These are phyloP conservation scores for Umbilicus rupestris DNA, from an alignment of 164 flowering plant species.

Conservation along the genomic window DNA sequence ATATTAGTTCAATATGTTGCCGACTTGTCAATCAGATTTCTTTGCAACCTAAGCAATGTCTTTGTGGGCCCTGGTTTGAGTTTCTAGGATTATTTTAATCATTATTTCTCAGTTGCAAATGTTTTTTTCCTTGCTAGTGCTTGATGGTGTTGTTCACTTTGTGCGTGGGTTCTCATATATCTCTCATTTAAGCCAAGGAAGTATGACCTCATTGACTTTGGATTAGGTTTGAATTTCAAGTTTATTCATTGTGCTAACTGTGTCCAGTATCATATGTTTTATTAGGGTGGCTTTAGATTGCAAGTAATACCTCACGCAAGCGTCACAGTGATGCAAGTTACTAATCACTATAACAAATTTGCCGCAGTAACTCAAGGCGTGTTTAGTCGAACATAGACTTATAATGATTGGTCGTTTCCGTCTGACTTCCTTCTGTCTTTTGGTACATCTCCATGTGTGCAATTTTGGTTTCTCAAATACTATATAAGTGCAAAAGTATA, in stretches of 20 bases:
- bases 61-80: neutral
- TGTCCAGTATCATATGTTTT: too few species aligned
- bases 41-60: neutral
- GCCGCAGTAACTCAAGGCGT: neutral
- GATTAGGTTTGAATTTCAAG: too few species aligned
- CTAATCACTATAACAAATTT: neutral
- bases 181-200: neutral
- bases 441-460: too few species aligned
- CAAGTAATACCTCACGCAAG: neutral
- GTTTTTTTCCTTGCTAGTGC: neutral
- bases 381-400: too few species aligned
- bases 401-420: too few species aligned
- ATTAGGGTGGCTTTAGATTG: too few species aligned
- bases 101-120: neutral
- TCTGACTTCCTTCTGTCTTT: too few species aligned
- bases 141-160: neutral
- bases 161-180: neutral
- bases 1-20: neutral
- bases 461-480: too few species aligned
- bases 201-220: neutral
- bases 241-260: too few species aligned
- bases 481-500: too few species aligned
- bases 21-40: neutral
- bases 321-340: neutral
- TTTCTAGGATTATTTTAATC: neutral